These are phyloP conservation scores for Rugosomyces carneus DNA, from an alignment of 1,284 basidiomycete species.

Conservation along the genomic window DNA sequence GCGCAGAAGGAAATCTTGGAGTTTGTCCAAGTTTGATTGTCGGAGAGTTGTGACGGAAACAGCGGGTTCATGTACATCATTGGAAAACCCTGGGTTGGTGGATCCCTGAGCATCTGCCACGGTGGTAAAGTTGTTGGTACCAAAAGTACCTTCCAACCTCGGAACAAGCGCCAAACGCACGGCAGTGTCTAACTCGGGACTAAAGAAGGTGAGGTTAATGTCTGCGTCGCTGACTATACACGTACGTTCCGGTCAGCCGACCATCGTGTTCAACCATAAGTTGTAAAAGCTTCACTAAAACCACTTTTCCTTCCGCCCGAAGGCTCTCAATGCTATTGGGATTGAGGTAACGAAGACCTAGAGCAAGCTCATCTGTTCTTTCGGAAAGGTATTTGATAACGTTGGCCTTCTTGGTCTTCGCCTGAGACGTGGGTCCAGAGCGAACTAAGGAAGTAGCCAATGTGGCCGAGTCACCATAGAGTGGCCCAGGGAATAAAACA, in stretches of 20 bases:
- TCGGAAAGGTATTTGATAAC: slow-evolving; percentile 74
- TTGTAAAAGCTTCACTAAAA: slow-evolving; percentile 70
- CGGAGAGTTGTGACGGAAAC: slow-evolving; percentile 47
- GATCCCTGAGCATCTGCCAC: slow-evolving; percentile 20
- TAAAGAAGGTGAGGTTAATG: slow-evolving; percentile 27
- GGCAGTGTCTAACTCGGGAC: slow-evolving; percentile 63
- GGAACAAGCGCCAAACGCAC: slow-evolving; percentile 59
- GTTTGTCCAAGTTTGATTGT: slow-evolving; percentile 64
- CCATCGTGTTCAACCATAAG: slow-evolving; percentile 87
- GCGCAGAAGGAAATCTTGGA: slow-evolving; percentile 72
- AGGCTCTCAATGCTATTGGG: slow-evolving; percentile 46
- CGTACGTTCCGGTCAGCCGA: slow-evolving; percentile 80
- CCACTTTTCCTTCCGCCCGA: slow-evolving; percentile 70
- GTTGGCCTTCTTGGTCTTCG: slow-evolving; percentile 80
- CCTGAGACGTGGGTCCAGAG: slow-evolving; percentile 51
- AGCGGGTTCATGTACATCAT: slow-evolving; percentile 32
- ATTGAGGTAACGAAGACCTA: slow-evolving; percentile 69
- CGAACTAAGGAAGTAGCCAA: slow-evolving; percentile 64
- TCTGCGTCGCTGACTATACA: slow-evolving; percentile 23
- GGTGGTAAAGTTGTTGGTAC: slow-evolving; percentile 20
- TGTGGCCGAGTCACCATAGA: slow-evolving; percentile 72
- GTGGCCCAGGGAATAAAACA: slow-evolving; percentile 75
- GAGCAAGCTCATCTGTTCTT: slow-evolving; percentile 70
- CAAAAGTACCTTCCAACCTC: slow-evolving; percentile 30
- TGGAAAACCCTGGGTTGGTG: slow-evolving; percentile 10